phyloP scores from a whole-genome alignment of 129 eudicot species.

The Daucus carota region DH1_v3.0 NC_030387.2:37882501-37883000 shows the following conservation, averaged over 20 bases:
- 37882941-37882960: constrained; percentile 88
- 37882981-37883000: constrained; percentile 68
- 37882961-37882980: constrained; percentile 92
- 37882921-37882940: constrained; percentile 76
- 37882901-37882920: constrained; percentile 48
- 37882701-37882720: constrained; percentile 86
- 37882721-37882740: constrained; percentile 87
- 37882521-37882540: not conserved
- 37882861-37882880: constrained; percentile 2
- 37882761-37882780: constrained; percentile 72
- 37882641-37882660: constrained; percentile 69
- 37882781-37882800: constrained; percentile 74
- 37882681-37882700: constrained; percentile 82
- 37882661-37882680: constrained; percentile 75
- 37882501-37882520: not conserved
- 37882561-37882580: constrained; percentile 78
- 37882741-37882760: constrained; percentile 74
- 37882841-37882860: not conserved
- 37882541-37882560: constrained; percentile 27
- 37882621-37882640: constrained; percentile 84
- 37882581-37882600: constrained; percentile 73
- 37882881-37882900: constrained; percentile 3
- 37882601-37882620: constrained; percentile 80
- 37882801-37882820: constrained; percentile 89
- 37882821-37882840: constrained; percentile 55